phyloP scores from a whole-genome alignment of 2,329 filamentous ascomycete species.

The Neoascochyta sp. region DNA sequence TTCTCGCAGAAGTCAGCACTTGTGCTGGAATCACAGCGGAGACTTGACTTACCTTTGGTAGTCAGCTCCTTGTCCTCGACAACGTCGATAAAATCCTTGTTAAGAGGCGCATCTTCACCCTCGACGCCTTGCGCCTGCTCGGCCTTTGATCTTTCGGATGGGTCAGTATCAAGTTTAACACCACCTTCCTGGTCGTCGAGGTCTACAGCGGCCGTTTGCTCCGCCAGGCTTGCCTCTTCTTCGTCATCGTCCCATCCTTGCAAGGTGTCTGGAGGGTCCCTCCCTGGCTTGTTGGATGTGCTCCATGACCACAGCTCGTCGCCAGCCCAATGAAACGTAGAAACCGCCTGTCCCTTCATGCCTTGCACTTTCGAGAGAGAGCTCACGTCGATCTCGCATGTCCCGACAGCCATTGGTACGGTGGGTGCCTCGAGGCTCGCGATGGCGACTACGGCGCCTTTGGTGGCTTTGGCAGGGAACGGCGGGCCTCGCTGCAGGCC shows the following conservation, averaged over 20 bases:
- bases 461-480: constrained; percentile 57
- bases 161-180: constrained; percentile 36
- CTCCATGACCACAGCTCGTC: constrained; percentile 68
- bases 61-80: constrained; percentile 52
- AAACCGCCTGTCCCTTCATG: constrained; percentile 61
- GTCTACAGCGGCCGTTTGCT: constrained; percentile 41
- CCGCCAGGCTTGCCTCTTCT: constrained; percentile 32
- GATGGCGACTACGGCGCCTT: constrained; percentile 60
- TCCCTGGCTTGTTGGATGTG: constrained; percentile 51
- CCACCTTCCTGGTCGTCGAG: constrained; percentile 49
- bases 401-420: constrained; percentile 61
- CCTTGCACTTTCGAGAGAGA: constrained; percentile 55
- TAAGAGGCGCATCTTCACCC: constrained; percentile 33
- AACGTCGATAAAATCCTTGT: constrained; percentile 32
- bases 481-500: constrained; percentile 62
- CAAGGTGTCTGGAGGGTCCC: constrained; percentile 51
- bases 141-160: constrained; percentile 29
- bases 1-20: constrained; percentile 43
- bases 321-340: constrained; percentile 63
- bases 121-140: constrained; percentile 33
- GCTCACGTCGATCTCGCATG: constrained; percentile 62
- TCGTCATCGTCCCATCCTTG: constrained; percentile 48
- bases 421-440: constrained; percentile 57
- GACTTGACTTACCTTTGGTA: constrained; percentile 51
- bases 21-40: neutral